Percentiles rank a stretch among this genome's conserved stretches.
phyloP scores from a whole-genome alignment of 345 rosid species.

The Aquilaria malaccensis region DNA sequence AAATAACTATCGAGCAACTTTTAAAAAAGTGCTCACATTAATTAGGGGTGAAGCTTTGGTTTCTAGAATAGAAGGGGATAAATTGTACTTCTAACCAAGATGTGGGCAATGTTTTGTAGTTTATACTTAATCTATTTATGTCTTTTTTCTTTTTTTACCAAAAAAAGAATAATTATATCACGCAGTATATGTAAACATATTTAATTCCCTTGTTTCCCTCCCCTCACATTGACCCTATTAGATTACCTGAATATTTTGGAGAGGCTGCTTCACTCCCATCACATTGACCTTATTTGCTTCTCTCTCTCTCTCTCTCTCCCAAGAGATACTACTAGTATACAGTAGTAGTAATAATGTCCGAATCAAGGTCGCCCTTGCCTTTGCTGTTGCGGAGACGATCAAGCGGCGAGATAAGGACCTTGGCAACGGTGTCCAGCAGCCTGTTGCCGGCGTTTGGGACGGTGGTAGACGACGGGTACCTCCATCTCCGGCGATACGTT shows the following conservation, averaged over 20 bases:
- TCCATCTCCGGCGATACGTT: conserved; percentile 38
- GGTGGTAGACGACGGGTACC: conserved; percentile 39
- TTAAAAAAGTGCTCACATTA: too few species aligned
- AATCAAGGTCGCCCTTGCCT: conserved; percentile 37
- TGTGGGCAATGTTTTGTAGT: conserved; percentile 1
- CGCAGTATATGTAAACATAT: too few species aligned
- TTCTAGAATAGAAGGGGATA: too few species aligned
- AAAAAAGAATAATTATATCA: too few species aligned
- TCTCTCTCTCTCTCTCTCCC: neutral
- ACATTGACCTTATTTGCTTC: neutral
- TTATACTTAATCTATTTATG: too few species aligned
- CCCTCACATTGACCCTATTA: neutral
- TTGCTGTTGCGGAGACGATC: conserved; percentile 47
- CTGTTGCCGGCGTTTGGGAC: conserved; percentile 88
- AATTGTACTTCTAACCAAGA: too few species aligned
- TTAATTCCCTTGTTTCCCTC: too few species aligned
- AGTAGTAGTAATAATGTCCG: conserved; percentile 10
- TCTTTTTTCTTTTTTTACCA: too few species aligned
- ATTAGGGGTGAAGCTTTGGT: too few species aligned
- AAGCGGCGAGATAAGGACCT: conserved; percentile 46
- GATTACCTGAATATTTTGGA: too few species aligned
- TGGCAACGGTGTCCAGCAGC: conserved; percentile 75
- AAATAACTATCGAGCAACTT: too few species aligned
- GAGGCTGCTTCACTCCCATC: too few species aligned
- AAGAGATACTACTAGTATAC: neutral